Evolutionary conservation across 192 early-diverging fungal genomes (phyloP).

Genomic region (Phlyctochytrium bullatum): DNA sequence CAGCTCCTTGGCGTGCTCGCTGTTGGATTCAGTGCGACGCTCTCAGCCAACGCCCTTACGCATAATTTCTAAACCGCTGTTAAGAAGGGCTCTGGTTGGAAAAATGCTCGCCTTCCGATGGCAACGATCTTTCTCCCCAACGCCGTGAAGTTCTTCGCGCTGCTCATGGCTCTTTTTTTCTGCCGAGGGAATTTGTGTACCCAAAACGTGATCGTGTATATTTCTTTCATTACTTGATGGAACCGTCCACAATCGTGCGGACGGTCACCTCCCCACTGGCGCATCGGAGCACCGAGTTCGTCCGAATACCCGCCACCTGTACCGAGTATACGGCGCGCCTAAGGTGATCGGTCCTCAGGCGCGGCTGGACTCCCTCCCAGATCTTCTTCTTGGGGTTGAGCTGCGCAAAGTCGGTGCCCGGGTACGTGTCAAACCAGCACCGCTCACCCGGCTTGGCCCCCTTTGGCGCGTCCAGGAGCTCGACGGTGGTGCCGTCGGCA

Average conservation of each 20-base stretch:
- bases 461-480: constrained; percentile 79
- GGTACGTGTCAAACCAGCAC: constrained; percentile 78
- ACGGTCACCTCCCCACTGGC: constrained; percentile 14
- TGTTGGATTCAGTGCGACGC: constrained; percentile 10
- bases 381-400: constrained; percentile 95
- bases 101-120: constrained; percentile 73
- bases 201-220: too few relatives aligned
- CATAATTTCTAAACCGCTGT: background rate
- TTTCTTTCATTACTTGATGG: constrained; percentile 27
- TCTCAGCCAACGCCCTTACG: background rate
- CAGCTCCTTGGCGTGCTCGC: constrained; percentile 92
- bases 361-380: constrained; percentile 94
- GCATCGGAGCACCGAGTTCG: constrained; percentile 12
- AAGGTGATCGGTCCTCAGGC: constrained; percentile 43
- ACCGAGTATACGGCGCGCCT: constrained; percentile 25
- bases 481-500: constrained; percentile 73
- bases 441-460: constrained; percentile 80
- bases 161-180: too few relatives aligned
- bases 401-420: constrained; percentile 68
- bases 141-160: constrained; percentile 27
- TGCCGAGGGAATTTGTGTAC: too few relatives aligned
- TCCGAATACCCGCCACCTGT: constrained; percentile 12
- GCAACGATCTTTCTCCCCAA: constrained; percentile 85
- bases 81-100: background rate
- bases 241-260: constrained; percentile 15